Conservation (phyloP, 257 asterid species). For the Nicotiana benthamiana region DNA sequence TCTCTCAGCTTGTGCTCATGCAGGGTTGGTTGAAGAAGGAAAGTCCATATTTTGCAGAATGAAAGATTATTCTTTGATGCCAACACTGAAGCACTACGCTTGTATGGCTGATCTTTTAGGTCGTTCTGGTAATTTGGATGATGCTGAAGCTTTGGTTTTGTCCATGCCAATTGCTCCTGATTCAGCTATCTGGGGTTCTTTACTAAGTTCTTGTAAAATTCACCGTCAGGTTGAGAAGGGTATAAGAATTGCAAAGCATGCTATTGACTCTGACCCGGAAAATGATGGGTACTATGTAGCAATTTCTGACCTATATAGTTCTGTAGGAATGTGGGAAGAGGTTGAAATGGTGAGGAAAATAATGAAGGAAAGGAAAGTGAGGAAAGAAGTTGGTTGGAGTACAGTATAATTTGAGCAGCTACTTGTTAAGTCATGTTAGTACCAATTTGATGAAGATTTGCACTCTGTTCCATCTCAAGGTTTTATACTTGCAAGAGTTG, state of each 20-base stretch:
- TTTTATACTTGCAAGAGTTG: background rate
- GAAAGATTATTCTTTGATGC: constrained; percentile 40
- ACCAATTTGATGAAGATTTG: background rate
- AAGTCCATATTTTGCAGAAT: constrained; percentile 38
- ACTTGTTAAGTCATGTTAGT: background rate
- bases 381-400: constrained; percentile 75
- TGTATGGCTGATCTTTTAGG: constrained; percentile 78
- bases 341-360: constrained; percentile 47
- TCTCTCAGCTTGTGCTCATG: constrained; percentile 70
- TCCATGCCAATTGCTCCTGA: constrained; percentile 68
- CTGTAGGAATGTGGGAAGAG: constrained; percentile 64
- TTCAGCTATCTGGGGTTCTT: constrained; percentile 68
- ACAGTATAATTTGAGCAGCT: constrained; percentile 18
- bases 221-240: constrained; percentile 55
- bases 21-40: constrained; percentile 66
- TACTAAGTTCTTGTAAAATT: constrained; percentile 63
- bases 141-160: constrained; percentile 55
- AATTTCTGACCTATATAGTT: constrained; percentile 58
- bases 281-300: constrained; percentile 69
- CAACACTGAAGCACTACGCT: constrained; percentile 61
- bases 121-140: constrained; percentile 47
- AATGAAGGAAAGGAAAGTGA: constrained; percentile 54
- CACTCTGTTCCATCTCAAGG: too few species aligned
- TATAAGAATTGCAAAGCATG: constrained; percentile 60
- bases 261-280: constrained; percentile 65